These are phyloP conservation scores for Seminavis robusta DNA, from an alignment of 108 stramenopile species.

Conservation along the genomic window DNA sequence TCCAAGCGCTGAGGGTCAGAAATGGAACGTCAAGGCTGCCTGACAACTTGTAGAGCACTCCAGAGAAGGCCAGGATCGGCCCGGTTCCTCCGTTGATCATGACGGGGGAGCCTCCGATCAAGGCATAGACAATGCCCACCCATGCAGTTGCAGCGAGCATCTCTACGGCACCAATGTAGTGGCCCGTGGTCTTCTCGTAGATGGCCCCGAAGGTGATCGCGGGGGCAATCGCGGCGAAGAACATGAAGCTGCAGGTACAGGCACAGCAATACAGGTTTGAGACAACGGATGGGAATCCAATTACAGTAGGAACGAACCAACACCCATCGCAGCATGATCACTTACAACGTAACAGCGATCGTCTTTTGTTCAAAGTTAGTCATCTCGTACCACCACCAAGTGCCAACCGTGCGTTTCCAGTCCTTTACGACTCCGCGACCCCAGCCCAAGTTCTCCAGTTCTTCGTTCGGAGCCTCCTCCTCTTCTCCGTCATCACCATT, in stretches of 20 bases:
- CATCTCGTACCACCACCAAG: constrained; percentile 24
- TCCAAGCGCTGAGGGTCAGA: constrained; percentile 21
- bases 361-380: constrained; percentile 44
- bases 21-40: constrained; percentile 15
- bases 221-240: constrained; percentile 8
- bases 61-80: constrained; percentile 14
- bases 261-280: too few species aligned
- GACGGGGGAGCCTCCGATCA: constrained; percentile 5
- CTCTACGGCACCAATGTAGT: constrained; percentile 4
- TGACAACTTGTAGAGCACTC: constrained; percentile 16
- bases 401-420: constrained; percentile 1
- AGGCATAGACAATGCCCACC: background rate
- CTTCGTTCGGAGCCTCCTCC: too few species aligned
- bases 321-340: too few species aligned
- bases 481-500: too few species aligned
- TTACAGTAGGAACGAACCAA: too few species aligned
- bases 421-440: constrained; percentile 11
- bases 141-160: constrained; percentile 5
- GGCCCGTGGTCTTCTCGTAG: background rate
- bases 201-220: constrained; percentile 9
- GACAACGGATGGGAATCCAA: too few species aligned
- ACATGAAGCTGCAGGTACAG: constrained; percentile 1
- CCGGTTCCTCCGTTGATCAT: constrained; percentile 21
- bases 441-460: too few species aligned
- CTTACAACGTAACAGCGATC: constrained; percentile 26